Evolutionary conservation across 768 basidiomycete genomes (phyloP).

Genomic region (Hydnomerulius pinastri): DNA sequence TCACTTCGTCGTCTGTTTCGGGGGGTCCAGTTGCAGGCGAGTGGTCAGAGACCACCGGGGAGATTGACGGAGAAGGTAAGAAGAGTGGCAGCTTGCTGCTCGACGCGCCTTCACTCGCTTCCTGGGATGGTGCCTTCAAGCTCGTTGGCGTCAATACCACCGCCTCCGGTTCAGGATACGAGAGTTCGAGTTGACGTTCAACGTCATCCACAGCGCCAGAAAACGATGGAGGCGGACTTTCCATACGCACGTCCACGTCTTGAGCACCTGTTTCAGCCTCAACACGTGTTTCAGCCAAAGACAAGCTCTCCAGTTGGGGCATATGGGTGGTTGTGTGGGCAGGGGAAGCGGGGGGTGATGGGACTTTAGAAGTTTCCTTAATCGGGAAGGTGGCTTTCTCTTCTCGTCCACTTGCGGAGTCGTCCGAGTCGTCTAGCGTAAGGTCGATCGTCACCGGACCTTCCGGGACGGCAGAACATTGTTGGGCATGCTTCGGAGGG

Average conservation of each 20-base stretch:
- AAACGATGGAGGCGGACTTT: slow-evolving; percentile 15
- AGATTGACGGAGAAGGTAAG: slow-evolving; percentile 46
- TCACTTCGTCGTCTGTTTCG: slow-evolving; percentile 21
- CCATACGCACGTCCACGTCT: slow-evolving; percentile 24
- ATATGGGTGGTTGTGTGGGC: slow-evolving; percentile 15
- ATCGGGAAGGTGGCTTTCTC: slow-evolving; percentile 12
- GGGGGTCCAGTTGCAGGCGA: slow-evolving; percentile 14
- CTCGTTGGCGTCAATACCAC: slow-evolving; percentile 3
- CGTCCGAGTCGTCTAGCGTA: slow-evolving; percentile 25
- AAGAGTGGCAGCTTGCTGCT: slow-evolving; percentile 44
- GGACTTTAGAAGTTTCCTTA: slow-evolving; percentile 3
- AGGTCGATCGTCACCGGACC: slow-evolving; percentile 30
- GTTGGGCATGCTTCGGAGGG: slow-evolving; percentile 1
- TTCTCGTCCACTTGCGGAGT: slow-evolving; percentile 14
- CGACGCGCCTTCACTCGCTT: slow-evolving; percentile 8
- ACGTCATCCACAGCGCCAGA: slow-evolving; percentile 8
- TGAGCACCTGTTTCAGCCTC: slow-evolving; percentile 1
- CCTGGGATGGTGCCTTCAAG: slow-evolving; percentile 11
- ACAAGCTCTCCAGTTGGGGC: slow-evolving; percentile 21
- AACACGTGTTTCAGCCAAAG: slow-evolving; percentile 19
- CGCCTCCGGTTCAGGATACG: slow-evolving; percentile 4
- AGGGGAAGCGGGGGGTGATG: slow-evolving; percentile 8
- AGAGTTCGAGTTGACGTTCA: slow-evolving; percentile 10
- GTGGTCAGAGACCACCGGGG: slow-evolving; percentile 21
- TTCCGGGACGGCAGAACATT: neutral